Conservation (phyloP, 1,139 yeast species). For the Komagataea norvegica region DNA sequence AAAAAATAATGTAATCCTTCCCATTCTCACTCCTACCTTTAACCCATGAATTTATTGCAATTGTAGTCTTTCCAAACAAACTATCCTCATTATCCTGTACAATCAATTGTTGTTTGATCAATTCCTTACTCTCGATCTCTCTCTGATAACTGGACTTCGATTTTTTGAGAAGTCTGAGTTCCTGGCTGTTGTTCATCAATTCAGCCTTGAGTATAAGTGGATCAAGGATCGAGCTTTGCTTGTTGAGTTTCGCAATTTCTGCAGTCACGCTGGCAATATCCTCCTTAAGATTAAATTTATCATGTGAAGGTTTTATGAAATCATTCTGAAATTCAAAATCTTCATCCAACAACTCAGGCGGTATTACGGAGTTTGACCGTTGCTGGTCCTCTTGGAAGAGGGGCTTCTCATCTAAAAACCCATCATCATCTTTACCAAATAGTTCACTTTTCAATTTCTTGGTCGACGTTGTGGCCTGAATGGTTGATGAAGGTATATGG, state of each 20-base stretch:
- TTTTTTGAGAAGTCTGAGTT: slow-evolving; percentile 60
- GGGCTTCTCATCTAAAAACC: slow-evolving; percentile 24
- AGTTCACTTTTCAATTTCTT: slow-evolving; percentile 14
- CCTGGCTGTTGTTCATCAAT: slow-evolving; percentile 67
- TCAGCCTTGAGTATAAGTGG: slow-evolving; percentile 78
- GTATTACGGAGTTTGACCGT: slow-evolving; percentile 20
- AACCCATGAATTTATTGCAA: slow-evolving; percentile 63
- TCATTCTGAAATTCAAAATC: slow-evolving; percentile 18
- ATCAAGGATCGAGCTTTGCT: slow-evolving; percentile 59
- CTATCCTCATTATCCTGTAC: slow-evolving; percentile 83
- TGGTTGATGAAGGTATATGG: neutral
- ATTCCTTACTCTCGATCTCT: slow-evolving; percentile 67
- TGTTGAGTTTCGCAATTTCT: slow-evolving; percentile 57
- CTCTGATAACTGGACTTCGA: slow-evolving; percentile 62
- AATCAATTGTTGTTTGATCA: slow-evolving; percentile 73
- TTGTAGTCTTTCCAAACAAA: slow-evolving; percentile 63
- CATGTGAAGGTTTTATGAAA: slow-evolving; percentile 20
- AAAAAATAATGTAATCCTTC: slow-evolving; percentile 60
- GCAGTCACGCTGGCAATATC: slow-evolving; percentile 52
- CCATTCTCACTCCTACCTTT: slow-evolving; percentile 48
- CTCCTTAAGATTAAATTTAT: slow-evolving; percentile 51
- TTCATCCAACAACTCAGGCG: slow-evolving; percentile 8
- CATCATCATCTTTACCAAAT: slow-evolving; percentile 23
- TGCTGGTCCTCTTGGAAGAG: slow-evolving; percentile 25
- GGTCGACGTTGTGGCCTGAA: slow-evolving; percentile 1